Evolutionary conservation across 2,329 filamentous ascomycete species (phyloP).

Genomic region (Cladosporium sp.): DNA sequence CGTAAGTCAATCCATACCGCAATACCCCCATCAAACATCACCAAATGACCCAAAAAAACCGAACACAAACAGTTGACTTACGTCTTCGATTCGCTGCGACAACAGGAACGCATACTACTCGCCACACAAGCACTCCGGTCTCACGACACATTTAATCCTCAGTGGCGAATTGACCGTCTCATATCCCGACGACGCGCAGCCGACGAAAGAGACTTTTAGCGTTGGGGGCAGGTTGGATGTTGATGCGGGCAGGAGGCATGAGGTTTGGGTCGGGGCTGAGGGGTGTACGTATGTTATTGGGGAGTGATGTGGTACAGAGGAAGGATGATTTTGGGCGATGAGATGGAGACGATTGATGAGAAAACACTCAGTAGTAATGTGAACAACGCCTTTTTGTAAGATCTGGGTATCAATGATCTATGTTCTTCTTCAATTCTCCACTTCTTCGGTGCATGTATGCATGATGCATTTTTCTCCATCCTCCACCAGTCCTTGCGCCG

Average conservation of each 20-base stretch:
- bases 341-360: neutral
- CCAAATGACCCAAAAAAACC: too few species aligned
- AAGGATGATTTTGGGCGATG: neutral
- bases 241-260: conserved; percentile 62
- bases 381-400: neutral
- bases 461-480: neutral
- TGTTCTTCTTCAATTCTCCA: neutral
- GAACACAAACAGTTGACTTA: neutral
- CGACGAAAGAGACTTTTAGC: conserved; percentile 59
- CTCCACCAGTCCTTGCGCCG: neutral
- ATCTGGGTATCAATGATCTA: conserved; percentile 11
- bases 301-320: conserved; percentile 39
- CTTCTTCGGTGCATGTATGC: neutral
- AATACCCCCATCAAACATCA: neutral
- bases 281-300: conserved; percentile 70
- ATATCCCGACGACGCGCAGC: conserved; percentile 60
- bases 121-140: conserved; percentile 63
- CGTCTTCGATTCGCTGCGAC: neutral
- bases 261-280: conserved; percentile 66
- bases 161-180: conserved; percentile 65
- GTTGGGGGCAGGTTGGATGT: conserved; percentile 66
- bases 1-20: conserved; percentile 53
- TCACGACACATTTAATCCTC: conserved; percentile 70
- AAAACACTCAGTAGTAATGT: neutral
- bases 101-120: conserved; percentile 66